These are phyloP conservation scores for Spizellomyces sp. DNA, from an alignment of 192 early-diverging fungal genomes.

Conservation along the genomic window DNA sequence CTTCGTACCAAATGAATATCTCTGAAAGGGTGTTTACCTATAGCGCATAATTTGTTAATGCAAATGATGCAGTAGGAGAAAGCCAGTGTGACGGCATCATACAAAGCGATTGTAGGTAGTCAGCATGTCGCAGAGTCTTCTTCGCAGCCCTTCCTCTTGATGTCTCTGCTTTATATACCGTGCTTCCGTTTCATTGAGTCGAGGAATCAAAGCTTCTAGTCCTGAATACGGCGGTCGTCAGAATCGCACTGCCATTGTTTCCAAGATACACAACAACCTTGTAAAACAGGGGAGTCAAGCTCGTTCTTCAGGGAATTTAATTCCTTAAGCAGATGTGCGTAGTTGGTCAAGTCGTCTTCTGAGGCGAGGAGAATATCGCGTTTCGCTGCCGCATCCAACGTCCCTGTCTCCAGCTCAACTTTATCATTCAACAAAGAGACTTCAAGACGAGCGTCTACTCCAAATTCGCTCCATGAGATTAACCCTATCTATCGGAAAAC, in stretches of 20 bases:
- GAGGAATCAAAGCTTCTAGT: neutral
- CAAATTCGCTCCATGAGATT: no score
- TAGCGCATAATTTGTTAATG: no score
- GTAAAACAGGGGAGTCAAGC: slow-evolving; percentile 26
- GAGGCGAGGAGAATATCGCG: slow-evolving; percentile 31
- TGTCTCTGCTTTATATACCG: slow-evolving; percentile 1
- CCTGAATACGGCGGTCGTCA: no score
- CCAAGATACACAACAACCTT: slow-evolving; percentile 7
- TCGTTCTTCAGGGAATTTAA: neutral
- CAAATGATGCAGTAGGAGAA: no score
- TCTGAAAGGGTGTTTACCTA: slow-evolving; percentile 25
- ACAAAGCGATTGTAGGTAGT: slow-evolving; percentile 1
- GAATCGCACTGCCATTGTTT: no score
- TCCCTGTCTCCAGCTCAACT: neutral
- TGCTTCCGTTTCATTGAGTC: neutral
- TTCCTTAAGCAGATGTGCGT: slow-evolving; percentile 17
- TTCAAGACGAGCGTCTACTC: no score
- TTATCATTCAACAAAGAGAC: no score
- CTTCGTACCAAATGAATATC: slow-evolving; percentile 31
- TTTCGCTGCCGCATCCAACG: slow-evolving; percentile 25
- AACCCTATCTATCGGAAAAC: no score
- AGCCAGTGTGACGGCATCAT: neutral
- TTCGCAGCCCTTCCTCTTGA: neutral
- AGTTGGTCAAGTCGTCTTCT: slow-evolving; percentile 18
- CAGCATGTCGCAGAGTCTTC: neutral